phyloP scores from a whole-genome alignment of 1,284 basidiomycete genomes.

The Neotropicomus parvogracilis region DNA sequence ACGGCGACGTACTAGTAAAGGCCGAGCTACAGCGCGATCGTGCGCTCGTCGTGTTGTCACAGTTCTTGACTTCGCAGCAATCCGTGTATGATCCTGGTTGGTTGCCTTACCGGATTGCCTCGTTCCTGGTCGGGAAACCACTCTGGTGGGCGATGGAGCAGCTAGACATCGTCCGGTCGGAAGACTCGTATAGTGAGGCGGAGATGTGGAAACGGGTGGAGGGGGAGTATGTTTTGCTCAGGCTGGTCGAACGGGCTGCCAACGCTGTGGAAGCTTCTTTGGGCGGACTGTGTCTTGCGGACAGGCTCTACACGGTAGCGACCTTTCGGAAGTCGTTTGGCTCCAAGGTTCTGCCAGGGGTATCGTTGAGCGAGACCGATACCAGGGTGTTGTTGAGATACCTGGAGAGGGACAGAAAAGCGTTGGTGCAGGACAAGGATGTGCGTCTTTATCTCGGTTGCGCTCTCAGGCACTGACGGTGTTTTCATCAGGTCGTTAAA shows the following conservation, averaged over 20 bases:
- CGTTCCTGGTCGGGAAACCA: constrained; percentile 72
- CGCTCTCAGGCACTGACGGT: neutral
- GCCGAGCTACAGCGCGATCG: constrained; percentile 52
- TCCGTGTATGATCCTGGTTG: constrained; percentile 71
- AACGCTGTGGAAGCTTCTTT: constrained; percentile 55
- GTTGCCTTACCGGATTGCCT: constrained; percentile 64
- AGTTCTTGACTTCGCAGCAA: constrained; percentile 56
- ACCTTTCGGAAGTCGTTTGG: constrained; percentile 63
- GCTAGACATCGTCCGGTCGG: constrained; percentile 64
- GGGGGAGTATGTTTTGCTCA: constrained; percentile 76
- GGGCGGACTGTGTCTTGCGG: constrained; percentile 54
- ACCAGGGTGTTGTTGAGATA: constrained; percentile 70
- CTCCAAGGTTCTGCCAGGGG: constrained; percentile 40
- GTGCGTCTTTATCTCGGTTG: constrained; percentile 39
- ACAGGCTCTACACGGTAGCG: constrained; percentile 60
- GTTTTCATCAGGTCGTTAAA: constrained; percentile 62
- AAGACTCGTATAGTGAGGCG: constrained; percentile 54
- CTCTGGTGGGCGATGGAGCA: constrained; percentile 86
- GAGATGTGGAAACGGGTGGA: constrained; percentile 60
- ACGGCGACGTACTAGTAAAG: constrained; percentile 47
- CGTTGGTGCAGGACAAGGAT: constrained; percentile 60
- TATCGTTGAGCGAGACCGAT: constrained; percentile 56
- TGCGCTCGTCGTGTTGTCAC: constrained; percentile 47
- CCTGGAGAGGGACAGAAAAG: constrained; percentile 71
- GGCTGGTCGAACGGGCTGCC: constrained; percentile 63